Conservation (phyloP, 148 eudicot genomes). For the Cornus florida region DNA sequence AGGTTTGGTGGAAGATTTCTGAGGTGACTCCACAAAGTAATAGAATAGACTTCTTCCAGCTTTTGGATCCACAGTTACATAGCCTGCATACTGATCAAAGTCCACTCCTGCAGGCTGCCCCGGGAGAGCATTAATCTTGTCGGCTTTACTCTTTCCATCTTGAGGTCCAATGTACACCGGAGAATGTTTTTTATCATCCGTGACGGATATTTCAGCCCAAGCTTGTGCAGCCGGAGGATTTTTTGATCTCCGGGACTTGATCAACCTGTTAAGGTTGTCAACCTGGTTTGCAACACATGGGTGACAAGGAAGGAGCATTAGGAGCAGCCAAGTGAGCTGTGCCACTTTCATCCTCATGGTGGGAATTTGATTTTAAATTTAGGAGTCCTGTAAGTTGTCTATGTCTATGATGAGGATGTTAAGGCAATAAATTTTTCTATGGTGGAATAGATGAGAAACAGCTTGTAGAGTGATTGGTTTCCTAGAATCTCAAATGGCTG, state of each 20-base stretch:
- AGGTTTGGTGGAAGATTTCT: constrained; percentile 20
- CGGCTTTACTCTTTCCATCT: constrained; percentile 17
- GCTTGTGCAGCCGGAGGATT: not conserved
- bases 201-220: not conserved
- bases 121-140: constrained; percentile 24
- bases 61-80: constrained; percentile 29
- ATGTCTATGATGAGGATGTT: too few relatives aligned
- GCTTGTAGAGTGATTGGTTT: not conserved
- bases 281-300: constrained; percentile 11
- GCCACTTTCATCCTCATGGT: constrained; percentile 1
- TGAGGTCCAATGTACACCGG: constrained; percentile 17
- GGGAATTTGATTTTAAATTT: not conserved
- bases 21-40: constrained; percentile 30
- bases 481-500: not conserved
- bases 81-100: constrained; percentile 34
- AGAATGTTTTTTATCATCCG: not conserved
- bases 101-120: constrained; percentile 33
- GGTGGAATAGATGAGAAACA: not conserved
- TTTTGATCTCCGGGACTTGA: constrained; percentile 14
- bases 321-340: not conserved
- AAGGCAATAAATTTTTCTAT: not conserved
- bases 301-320: constrained; percentile 3
- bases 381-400: too few relatives aligned
- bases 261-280: constrained; percentile 9
- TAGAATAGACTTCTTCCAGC: constrained; percentile 33